These are phyloP conservation scores for Ophiorrhiza pumila DNA, from an alignment of 257 asterid species.

Conservation along the genomic window DNA sequence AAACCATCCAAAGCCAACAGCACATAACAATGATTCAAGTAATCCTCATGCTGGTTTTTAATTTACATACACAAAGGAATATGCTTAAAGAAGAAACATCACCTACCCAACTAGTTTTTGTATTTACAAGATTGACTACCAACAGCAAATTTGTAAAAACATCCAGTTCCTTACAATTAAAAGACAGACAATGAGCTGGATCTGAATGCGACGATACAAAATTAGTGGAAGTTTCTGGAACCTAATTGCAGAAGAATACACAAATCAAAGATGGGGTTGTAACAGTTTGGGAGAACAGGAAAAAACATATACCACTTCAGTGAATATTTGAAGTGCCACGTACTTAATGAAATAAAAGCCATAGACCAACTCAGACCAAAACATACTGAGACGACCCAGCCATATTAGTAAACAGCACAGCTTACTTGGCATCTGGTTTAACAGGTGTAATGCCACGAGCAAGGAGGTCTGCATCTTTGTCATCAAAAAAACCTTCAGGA, in stretches of 20 bases:
- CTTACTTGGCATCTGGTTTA: slow-evolving; percentile 91
- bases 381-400: neutral
- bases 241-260: neutral
- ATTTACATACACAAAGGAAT: neutral
- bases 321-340: neutral
- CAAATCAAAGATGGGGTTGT: neutral
- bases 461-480: slow-evolving; percentile 90
- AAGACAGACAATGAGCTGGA: neutral
- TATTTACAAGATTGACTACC: neutral
- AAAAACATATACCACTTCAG: neutral
- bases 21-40: neutral
- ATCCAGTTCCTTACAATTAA: neutral
- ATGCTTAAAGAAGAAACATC: neutral
- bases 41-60: neutral
- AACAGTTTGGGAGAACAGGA: neutral
- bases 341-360: neutral
- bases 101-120: neutral
- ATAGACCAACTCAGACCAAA: neutral
- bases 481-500: slow-evolving; percentile 87
- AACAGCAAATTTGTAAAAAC: neutral
- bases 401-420: slow-evolving; percentile 15
- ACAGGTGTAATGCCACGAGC: slow-evolving; percentile 88
- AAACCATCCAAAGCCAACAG: neutral
- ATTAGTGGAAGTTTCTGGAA: neutral
- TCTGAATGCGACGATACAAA: neutral